Base-by-base conservation (phyloP, 208 protist genomes). In the Trichomonas vaginalis region DNA sequence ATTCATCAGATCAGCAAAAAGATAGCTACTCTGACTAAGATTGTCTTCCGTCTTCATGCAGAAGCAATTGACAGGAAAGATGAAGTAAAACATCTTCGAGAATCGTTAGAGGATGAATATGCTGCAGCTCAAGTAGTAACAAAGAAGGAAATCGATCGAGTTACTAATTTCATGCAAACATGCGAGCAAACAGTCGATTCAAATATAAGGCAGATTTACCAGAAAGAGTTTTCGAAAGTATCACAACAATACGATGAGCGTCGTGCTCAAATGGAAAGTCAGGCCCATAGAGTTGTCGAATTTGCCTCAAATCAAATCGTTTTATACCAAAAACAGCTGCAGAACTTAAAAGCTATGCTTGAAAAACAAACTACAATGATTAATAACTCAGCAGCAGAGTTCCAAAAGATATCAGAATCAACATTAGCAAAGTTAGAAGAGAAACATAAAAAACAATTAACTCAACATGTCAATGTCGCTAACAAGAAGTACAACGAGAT, bases 401-500 rank as follows among this genome's bases (percentile, higher is more conserved):
- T 92, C 27, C 21, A 42, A 32, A 48, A 51, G 17, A 35, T 92
- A 92, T 92, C 45, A 48, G 40, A 35, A 21, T 6, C 35, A 17
- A 92, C 45, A 92, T n/a, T 92, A 40, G 27, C 23, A 17, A 92
- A 48, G 10, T 23, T 92, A 42, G 45, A 92, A 92, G 86, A 92
- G 17, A 92, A 92, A 15, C 86, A 92, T 51, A 48, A 92, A 92
- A 92, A 92, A 39, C 21, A 49, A 45, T 42, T 51, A 35, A 23
- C 23, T 17, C 40, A 92, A 39, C 86, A 92, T 47, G 40, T 92
- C 6, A 92, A 23, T 51, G 86, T 48, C 12, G 86, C 86, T 15
- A 92, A 92, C 39, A 92, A 92, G 51, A n/a, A 48, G n/a, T 92
- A 56, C 15, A 92, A 92, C 15, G 86, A 92, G 17, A 56, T 92